A percentile compares a stretch with the other conserved stretches of the same genome.
Conservation (phyloP, 2,329 filamentous ascomycete species). For the Thyridium curvatum region DNA sequence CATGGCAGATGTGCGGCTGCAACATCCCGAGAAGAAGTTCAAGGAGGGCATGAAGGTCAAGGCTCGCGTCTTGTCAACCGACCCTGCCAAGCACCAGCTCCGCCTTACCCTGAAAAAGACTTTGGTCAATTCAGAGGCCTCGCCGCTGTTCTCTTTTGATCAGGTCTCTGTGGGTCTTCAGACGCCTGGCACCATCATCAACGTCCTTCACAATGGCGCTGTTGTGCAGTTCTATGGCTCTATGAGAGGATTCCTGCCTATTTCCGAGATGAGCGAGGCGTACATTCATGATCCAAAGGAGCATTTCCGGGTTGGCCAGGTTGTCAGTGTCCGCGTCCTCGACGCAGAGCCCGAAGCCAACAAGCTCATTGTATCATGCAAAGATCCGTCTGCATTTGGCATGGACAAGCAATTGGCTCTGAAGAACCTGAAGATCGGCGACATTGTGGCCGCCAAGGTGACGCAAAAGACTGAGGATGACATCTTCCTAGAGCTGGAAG, state of each 20-base stretch:
- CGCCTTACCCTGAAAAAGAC: conserved; percentile 92
- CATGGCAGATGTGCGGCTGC: conserved; percentile 77
- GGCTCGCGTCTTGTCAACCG: conserved; percentile 75
- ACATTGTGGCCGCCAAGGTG: conserved; percentile 71
- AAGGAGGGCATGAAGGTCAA: conserved; percentile 79
- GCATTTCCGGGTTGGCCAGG: conserved; percentile 86
- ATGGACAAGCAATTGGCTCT: conserved; percentile 70
- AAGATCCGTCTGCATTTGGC: conserved; percentile 75
- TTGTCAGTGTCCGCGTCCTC: conserved; percentile 83
- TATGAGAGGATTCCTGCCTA: conserved; percentile 80
- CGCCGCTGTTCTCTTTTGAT: conserved; percentile 73
- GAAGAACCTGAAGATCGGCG: conserved; percentile 65
- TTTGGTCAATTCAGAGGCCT: conserved; percentile 79
- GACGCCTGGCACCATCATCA: conserved; percentile 81
- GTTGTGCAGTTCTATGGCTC: conserved; percentile 87
- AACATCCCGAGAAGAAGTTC: conserved; percentile 96
- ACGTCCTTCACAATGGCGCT: conserved; percentile 70
- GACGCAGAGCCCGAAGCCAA: conserved; percentile 66
- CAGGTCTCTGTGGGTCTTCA: conserved; percentile 69
- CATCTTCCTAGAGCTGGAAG: conserved; percentile 69
- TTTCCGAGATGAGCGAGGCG: conserved; percentile 96
- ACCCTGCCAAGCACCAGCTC: conserved; percentile 69
- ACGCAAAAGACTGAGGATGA: conserved; percentile 76
- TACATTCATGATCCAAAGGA: conserved; percentile 84
- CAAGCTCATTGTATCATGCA: conserved; percentile 85